A percentile compares a stretch with the other conserved stretches of the same genome.
Conservation (phyloP, 495 filamentous ascomycete species). For the Penicillium roqueforti region DNA sequence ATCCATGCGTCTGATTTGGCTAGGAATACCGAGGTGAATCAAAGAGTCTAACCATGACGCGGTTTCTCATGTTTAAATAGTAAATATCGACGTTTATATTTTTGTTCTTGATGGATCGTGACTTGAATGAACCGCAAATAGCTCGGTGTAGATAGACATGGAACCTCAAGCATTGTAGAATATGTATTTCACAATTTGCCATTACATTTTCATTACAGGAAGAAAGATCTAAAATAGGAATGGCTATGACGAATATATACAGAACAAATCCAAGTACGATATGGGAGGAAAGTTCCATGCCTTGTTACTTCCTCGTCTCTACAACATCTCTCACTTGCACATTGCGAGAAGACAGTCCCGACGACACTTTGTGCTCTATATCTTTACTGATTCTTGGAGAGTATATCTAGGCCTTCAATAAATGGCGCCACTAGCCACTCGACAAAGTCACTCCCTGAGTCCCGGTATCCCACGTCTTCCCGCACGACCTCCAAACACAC, state of each 20-base stretch:
- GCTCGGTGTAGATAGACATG: not conserved
- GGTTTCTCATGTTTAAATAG: not conserved
- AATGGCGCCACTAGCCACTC: constrained; percentile 36
- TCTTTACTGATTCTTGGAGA: not conserved
- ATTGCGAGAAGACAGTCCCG: not conserved
- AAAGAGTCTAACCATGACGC: not conserved
- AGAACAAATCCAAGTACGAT: not conserved
- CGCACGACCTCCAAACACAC: constrained; percentile 13
- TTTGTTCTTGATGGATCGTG: not conserved
- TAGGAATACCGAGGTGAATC: no score
- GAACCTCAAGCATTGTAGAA: not conserved
- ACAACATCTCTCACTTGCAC: not conserved
- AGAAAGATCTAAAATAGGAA: not conserved
- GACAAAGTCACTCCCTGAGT: constrained; percentile 25
- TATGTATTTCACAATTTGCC: not conserved
- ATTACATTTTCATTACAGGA: not conserved
- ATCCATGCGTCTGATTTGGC: not conserved
- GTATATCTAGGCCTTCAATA: constrained; percentile 1
- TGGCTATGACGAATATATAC: not conserved
- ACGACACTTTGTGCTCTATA: not conserved
- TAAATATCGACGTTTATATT: not conserved
- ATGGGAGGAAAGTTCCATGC: not conserved
- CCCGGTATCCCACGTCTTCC: constrained; percentile 21
- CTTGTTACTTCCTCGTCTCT: constrained; percentile 2
- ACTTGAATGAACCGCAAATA: not conserved